Conservation (phyloP, 495 filamentous ascomycete genomes). For the Articulospora tetracladia region DNA sequence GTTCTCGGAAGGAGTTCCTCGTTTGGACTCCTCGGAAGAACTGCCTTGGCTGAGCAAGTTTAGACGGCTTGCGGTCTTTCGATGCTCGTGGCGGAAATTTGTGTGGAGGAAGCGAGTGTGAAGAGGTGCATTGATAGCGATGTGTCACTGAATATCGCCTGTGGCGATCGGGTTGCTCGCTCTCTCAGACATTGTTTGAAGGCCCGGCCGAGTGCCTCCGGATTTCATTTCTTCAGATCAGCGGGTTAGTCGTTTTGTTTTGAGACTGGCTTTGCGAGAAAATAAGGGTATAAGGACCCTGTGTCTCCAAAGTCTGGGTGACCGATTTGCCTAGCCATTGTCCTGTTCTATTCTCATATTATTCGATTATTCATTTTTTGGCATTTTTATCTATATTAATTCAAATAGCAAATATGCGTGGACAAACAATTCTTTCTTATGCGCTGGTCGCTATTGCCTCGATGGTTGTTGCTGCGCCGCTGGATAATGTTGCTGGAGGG, state of each 20-base stretch:
- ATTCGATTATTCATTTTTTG: neutral
- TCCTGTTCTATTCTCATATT: neutral
- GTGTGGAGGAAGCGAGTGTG: too few species aligned
- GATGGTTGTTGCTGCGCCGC: neutral
- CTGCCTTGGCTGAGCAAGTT: too few species aligned
- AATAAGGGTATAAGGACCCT: too few species aligned
- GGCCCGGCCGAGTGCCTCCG: neutral
- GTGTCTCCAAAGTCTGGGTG: neutral
- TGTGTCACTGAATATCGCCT: too few species aligned
- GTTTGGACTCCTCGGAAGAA: too few species aligned
- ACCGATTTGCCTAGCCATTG: neutral
- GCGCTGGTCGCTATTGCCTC: constrained; percentile 18
- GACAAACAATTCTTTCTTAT: constrained; percentile 5
- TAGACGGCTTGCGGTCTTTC: too few species aligned
- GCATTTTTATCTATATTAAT: neutral
- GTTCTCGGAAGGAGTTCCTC: neutral
- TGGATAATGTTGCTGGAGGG: neutral
- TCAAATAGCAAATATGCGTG: constrained; percentile 14
- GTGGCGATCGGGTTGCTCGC: neutral
- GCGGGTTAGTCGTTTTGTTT: neutral
- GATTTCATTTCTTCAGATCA: neutral
- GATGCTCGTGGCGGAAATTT: too few species aligned
- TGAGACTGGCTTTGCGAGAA: too few species aligned
- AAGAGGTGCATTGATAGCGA: too few species aligned
- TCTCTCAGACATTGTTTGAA: neutral